Conservation (phyloP, 345 rosid species). For the Erysimum cheiranthoides region DNA sequence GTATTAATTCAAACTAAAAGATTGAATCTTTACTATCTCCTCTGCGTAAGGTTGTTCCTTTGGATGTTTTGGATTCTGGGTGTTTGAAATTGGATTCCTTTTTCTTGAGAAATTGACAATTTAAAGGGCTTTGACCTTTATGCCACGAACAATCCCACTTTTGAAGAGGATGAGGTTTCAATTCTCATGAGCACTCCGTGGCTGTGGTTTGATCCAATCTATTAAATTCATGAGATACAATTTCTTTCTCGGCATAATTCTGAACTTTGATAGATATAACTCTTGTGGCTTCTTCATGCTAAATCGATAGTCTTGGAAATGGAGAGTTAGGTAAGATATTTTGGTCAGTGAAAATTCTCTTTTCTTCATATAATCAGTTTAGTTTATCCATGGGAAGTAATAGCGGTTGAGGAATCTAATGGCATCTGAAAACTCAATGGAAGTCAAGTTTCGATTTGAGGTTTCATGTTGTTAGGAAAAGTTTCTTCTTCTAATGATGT, state of each 20-base stretch:
- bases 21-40: background rate
- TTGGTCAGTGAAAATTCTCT: background rate
- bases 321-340: background rate
- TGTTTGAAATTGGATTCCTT: slow-evolving; percentile 16
- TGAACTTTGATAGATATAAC: background rate
- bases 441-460: background rate
- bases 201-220: background rate
- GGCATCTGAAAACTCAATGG: background rate
- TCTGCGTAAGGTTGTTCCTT: slow-evolving; percentile 31
- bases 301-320: background rate
- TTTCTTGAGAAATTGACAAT: background rate
- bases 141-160: background rate
- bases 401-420: slow-evolving; percentile 10
- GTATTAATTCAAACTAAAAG: slow-evolving; percentile 44
- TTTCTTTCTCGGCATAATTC: background rate
- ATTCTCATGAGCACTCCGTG: background rate
- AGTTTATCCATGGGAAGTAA: slow-evolving; percentile 1
- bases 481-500: background rate
- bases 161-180: slow-evolving; percentile 3
- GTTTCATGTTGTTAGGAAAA: background rate
- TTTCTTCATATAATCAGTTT: background rate
- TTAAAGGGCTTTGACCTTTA: slow-evolving; percentile 9
- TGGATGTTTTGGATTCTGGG: slow-evolving; percentile 45
- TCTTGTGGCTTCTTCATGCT: slow-evolving; percentile 10
- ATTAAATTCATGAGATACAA: background rate